Percentiles rank a stretch among this genome's conserved stretches.
Conservation (phyloP, 257 asterid genomes). For the Mitragyna speciosa region DNA sequence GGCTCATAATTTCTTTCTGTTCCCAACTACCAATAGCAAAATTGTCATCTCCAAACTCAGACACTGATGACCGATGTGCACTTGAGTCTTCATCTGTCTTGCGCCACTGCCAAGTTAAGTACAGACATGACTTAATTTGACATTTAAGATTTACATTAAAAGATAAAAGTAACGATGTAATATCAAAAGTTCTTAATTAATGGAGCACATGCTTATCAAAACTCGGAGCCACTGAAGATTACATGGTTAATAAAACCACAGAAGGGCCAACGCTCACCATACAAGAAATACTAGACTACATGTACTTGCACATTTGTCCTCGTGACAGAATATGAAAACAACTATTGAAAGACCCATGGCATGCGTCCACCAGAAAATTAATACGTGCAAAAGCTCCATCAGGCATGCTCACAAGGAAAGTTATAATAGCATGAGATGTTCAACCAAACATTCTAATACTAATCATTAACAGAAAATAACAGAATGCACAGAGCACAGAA, state of each 20-base stretch:
- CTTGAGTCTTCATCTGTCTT: constrained; percentile 69
- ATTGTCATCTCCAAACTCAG: constrained; percentile 90
- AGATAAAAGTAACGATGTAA: not conserved
- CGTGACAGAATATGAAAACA: not conserved
- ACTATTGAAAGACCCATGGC: not conserved
- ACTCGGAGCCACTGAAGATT: not conserved
- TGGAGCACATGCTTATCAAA: not conserved
- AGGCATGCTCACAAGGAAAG: not conserved
- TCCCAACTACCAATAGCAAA: constrained; percentile 94
- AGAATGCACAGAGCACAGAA: not conserved
- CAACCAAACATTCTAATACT: not conserved
- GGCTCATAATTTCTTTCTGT: constrained; percentile 68
- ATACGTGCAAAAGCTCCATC: not conserved
- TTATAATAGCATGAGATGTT: not conserved
- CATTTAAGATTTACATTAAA: not conserved
- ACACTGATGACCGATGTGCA: constrained; percentile 57
- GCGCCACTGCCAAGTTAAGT: constrained; percentile 47
- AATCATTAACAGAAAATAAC: not conserved
- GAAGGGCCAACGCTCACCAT: not conserved
- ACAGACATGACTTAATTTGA: not conserved
- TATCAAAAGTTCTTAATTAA: not conserved
- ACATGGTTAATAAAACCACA: not conserved
- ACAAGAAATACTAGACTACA: not conserved
- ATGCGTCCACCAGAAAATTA: not conserved
- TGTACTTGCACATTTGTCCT: not conserved